Evolutionary conservation across 768 basidiomycete genomes (phyloP), one percentile per base, ranked within the genome.

Genomic region (Tylopilus vinaceipallidus): DNA sequence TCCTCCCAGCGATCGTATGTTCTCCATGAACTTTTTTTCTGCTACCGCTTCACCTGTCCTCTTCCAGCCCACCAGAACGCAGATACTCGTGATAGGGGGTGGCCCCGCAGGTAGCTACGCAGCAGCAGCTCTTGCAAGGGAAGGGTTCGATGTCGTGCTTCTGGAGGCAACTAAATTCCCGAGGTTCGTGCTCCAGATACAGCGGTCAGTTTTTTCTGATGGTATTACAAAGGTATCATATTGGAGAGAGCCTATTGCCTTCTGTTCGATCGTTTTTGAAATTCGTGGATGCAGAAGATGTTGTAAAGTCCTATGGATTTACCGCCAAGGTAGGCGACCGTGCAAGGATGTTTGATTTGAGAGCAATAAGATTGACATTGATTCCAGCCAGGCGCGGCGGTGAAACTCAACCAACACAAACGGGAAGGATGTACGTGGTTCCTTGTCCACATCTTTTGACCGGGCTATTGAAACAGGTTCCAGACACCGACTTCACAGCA

Each of bases 361-460:
- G n/a, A n/a, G n/a, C n/a, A n/a, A n/a, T n/a, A n/a, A n/a, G n/a
- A 14, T n/a, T 34, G 33, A 34, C 7, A 7, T 11, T 5, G 5
- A 5, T 9, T 34, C 8, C 14, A 34, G 49, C 53, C 53, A 14
- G 53, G 49, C 2, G 45, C 49, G 14, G 53, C 49, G 9, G 12
- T 50, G 5, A 46, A 48, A 39, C 33, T 55, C 6, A 52, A 53
- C 22, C 54, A 52, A 27, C 42, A 55, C 43, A 55, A 55, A 40
- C 45, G 54, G 2, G 54, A 55, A 51, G 50, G 38, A 37, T 55
- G 54, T 29, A 29, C 6, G 27, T 29, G 12, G 6, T 55, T 26
- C 3, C 44, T 43, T 16, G 8, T 14, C 11, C 17, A 6, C n/a
- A 16, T 4, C 13, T 12, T 20, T 16, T 9, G 12, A 20, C 7